Percentiles rank a stretch among this genome's conserved stretches.
phyloP scores from a whole-genome alignment of 2,329 filamentous ascomycete genomes.

The Ophiocordyceps robertsii region DNA sequence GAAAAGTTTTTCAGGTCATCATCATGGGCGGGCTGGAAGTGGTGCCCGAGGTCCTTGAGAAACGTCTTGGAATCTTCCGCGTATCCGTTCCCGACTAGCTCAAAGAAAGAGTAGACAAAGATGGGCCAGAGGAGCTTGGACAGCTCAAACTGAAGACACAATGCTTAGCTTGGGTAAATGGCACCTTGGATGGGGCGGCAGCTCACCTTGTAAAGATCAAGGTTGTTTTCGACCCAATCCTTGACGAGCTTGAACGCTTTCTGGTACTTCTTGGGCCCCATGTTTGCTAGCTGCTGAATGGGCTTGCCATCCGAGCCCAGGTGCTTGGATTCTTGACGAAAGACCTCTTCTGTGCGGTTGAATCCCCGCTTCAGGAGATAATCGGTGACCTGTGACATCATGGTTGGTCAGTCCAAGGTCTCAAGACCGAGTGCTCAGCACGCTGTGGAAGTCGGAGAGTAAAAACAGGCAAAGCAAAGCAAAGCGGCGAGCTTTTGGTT shows the following conservation, averaged over 20 bases:
- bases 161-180: background rate
- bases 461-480: too few relatives aligned
- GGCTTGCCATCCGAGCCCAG: constrained; percentile 71
- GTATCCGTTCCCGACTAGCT: constrained; percentile 61
- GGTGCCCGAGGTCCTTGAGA: constrained; percentile 49
- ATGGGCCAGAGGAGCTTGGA: constrained; percentile 81
- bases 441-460: too few relatives aligned
- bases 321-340: constrained; percentile 79
- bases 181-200: background rate
- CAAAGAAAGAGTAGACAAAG: constrained; percentile 85
- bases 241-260: constrained; percentile 61
- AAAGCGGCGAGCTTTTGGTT: too few relatives aligned
- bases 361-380: constrained; percentile 95
- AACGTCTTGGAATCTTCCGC: constrained; percentile 61
- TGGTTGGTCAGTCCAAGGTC: background rate
- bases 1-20: constrained; percentile 71
- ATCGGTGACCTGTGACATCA: constrained; percentile 60
- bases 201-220: constrained; percentile 82
- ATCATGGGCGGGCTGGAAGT: constrained; percentile 65
- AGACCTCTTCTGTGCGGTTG: constrained; percentile 79
- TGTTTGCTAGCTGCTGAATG: constrained; percentile 53
- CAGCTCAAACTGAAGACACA: constrained; percentile 57
- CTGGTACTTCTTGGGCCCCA: constrained; percentile 63
- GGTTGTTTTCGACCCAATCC: constrained; percentile 78
- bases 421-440: too few relatives aligned